phyloP scores from a whole-genome alignment of 805 yeast species.

The Grigorovia yakushimaensis region DNA sequence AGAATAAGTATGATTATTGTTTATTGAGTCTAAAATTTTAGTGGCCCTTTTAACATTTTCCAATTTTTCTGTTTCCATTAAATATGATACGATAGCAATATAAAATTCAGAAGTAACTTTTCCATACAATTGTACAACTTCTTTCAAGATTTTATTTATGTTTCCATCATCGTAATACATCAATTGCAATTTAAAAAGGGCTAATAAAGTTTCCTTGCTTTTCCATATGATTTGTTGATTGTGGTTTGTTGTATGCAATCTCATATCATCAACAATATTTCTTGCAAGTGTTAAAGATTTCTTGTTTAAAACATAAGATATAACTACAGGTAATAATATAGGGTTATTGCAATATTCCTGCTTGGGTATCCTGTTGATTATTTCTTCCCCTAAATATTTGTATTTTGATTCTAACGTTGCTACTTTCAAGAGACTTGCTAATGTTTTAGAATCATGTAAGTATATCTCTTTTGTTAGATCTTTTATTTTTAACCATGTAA shows the following conservation, averaged over 20 bases:
- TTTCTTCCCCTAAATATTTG: not conserved
- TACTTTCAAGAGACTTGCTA: not conserved
- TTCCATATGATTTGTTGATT: not conserved
- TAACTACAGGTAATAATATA: not conserved
- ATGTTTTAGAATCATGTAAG: not conserved
- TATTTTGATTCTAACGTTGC: not conserved
- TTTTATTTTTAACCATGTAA: not conserved
- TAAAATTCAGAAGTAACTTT: not conserved
- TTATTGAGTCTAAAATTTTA: not conserved
- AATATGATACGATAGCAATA: not conserved
- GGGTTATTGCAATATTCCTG: not conserved
- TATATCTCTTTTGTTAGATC: no score
- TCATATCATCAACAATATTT: not conserved
- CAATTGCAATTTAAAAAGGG: not conserved
- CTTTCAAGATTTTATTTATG: not conserved
- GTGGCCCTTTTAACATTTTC: not conserved
- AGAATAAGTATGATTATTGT: not conserved
- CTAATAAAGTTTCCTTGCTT: not conserved
- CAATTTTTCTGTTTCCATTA: not conserved
- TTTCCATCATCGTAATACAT: not conserved
- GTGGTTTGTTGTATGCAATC: not conserved
- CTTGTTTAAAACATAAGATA: not conserved
- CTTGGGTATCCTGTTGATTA: not conserved
- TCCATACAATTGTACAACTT: not conserved
- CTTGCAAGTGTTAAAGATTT: not conserved